A percentile compares a stretch with the other conserved stretches of the same genome.
These are phyloP conservation scores for Vitis vinifera DNA, from an alignment of 164 flowering plant species.

Conservation along the genomic window ASM3070453v1 NC_081819.1:1785001-1785500, in stretches of 20 bases:
- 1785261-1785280: slow-evolving; percentile 58
- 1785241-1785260: background rate
- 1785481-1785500: no score
- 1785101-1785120: background rate
- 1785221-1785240: background rate
- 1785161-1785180: background rate
- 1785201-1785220: background rate
- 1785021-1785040: no score
- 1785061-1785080: no score
- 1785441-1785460: no score
- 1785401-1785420: background rate
- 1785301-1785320: slow-evolving; percentile 56
- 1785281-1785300: slow-evolving; percentile 74
- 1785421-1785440: no score
- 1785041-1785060: no score
- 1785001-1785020: no score
- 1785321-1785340: slow-evolving; percentile 52
- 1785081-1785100: no score
- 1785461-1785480: no score
- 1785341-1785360: slow-evolving; percentile 63
- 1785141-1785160: background rate
- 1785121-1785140: background rate
- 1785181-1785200: background rate
- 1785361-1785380: slow-evolving; percentile 11
- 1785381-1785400: slow-evolving; percentile 3